These are phyloP conservation scores for Petunia axillaris DNA, from an alignment of 257 asterid genomes.

Conservation along the genomic window DNA sequence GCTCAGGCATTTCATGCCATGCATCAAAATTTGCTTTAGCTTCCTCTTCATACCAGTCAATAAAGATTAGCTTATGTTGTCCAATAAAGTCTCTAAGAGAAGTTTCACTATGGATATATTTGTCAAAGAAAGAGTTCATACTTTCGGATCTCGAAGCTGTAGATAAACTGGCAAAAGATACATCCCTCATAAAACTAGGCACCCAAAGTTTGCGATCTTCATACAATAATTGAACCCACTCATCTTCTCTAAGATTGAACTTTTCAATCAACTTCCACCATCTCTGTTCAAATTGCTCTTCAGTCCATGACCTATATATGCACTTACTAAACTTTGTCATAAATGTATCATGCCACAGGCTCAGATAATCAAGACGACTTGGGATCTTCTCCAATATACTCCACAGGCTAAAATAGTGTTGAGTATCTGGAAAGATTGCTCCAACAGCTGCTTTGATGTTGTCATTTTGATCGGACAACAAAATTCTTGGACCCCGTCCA, in stretches of 20 bases:
- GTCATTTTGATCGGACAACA: slow-evolving; percentile 71
- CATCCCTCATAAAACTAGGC: slow-evolving; percentile 68
- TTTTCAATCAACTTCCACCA: slow-evolving; percentile 85
- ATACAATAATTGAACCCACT: slow-evolving; percentile 69
- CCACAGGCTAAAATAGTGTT: slow-evolving; percentile 67
- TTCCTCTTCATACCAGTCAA: slow-evolving; percentile 85
- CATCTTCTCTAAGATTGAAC: slow-evolving; percentile 73
- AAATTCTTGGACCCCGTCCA: slow-evolving; percentile 63
- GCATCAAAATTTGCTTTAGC: slow-evolving; percentile 91
- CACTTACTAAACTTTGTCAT: slow-evolving; percentile 68
- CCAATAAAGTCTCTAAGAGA: slow-evolving; percentile 66
- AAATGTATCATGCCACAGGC: slow-evolving; percentile 71
- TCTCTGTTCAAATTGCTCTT: slow-evolving; percentile 72
- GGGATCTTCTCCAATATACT: slow-evolving; percentile 70
- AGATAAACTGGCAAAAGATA: slow-evolving; percentile 72
- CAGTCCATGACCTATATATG: slow-evolving; percentile 66
- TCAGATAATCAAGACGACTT: slow-evolving; percentile 62
- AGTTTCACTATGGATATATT: slow-evolving; percentile 63
- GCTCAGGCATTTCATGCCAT: slow-evolving; percentile 93
- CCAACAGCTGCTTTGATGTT: slow-evolving; percentile 71
- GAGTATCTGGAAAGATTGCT: slow-evolving; percentile 58
- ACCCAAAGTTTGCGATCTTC: slow-evolving; percentile 81
- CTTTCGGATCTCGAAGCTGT: slow-evolving; percentile 73
- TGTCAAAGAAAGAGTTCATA: slow-evolving; percentile 67
- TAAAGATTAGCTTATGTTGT: slow-evolving; percentile 59